These are phyloP conservation scores for Nepenthes mirabilis DNA, from an alignment of 148 eudicot species.

Conservation along the genomic window DNA sequence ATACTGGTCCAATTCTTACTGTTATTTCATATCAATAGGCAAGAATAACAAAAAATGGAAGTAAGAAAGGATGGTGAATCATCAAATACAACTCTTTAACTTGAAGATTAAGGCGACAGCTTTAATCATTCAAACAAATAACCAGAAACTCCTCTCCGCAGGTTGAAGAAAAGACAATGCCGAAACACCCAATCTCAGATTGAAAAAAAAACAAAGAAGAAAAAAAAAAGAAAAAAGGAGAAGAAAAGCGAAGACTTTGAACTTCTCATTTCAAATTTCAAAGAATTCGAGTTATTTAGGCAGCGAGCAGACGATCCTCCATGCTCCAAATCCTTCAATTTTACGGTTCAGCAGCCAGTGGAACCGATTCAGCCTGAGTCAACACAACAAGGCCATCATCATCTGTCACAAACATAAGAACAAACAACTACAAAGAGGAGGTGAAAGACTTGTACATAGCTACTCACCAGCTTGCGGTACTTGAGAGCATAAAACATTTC, in stretches of 20 bases:
- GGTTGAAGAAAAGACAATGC: neutral
- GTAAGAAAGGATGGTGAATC: no score
- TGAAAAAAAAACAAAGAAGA: neutral
- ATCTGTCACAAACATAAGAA: neutral
- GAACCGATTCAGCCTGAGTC: conserved; percentile 81
- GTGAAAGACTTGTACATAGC: no score
- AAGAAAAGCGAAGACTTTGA: conserved; percentile 12
- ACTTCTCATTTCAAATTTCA: conserved; percentile 19
- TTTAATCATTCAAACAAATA: no score
- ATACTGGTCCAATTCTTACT: no score
- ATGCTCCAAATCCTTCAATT: neutral
- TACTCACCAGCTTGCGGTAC: conserved; percentile 68
- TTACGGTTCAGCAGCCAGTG: conserved; percentile 50
- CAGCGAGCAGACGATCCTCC: neutral
- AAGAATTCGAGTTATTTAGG: conserved; percentile 18
- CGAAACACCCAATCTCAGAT: neutral
- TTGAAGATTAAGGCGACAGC: no score
- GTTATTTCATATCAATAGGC: no score
- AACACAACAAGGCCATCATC: neutral
- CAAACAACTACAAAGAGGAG: neutral
- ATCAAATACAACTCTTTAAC: no score
- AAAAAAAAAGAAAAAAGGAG: conserved; percentile 8
- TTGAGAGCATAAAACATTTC: conserved; percentile 97
- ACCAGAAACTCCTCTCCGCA: neutral
- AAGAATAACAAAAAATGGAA: no score